These are phyloP conservation scores for Alnus glutinosa DNA, from an alignment of 306 rosid genomes.

Conservation along the genomic window DNA sequence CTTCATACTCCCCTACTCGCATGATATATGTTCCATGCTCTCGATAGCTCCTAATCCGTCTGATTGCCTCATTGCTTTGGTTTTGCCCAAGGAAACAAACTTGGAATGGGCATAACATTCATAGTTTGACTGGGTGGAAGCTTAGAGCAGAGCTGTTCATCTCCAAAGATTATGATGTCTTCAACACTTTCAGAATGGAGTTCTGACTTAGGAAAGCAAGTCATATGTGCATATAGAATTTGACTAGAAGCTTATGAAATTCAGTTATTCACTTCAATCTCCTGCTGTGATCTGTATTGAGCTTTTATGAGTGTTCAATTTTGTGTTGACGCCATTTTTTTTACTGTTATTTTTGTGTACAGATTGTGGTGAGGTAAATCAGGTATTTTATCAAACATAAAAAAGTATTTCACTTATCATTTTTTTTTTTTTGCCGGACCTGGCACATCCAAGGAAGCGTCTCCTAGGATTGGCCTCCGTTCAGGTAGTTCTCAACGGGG, in stretches of 20 bases:
- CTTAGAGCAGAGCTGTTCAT: slow-evolving; percentile 10
- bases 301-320: background rate
- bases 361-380: background rate
- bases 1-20: slow-evolving; percentile 82
- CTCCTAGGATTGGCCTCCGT: too few species aligned
- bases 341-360: background rate
- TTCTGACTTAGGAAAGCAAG: background rate
- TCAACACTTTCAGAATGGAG: background rate
- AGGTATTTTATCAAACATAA: too few species aligned
- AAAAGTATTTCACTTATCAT: too few species aligned
- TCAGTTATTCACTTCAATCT: background rate
- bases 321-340: background rate
- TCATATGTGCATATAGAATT: background rate
- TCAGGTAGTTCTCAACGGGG: too few species aligned
- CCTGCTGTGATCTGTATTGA: background rate
- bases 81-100: slow-evolving; percentile 89
- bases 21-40: slow-evolving; percentile 72
- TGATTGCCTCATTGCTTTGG: slow-evolving; percentile 80
- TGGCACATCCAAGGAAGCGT: too few species aligned
- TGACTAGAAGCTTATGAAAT: background rate
- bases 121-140: slow-evolving; percentile 14
- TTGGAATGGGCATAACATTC: slow-evolving; percentile 74
- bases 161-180: background rate
- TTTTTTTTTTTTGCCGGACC: too few species aligned
- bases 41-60: slow-evolving; percentile 68